Percentiles rank a stretch among this genome's conserved stretches.
These are phyloP conservation scores for Mortierella sp. DNA, from an alignment of 371 early-diverging fungal genomes.

Conservation along the genomic window DNA sequence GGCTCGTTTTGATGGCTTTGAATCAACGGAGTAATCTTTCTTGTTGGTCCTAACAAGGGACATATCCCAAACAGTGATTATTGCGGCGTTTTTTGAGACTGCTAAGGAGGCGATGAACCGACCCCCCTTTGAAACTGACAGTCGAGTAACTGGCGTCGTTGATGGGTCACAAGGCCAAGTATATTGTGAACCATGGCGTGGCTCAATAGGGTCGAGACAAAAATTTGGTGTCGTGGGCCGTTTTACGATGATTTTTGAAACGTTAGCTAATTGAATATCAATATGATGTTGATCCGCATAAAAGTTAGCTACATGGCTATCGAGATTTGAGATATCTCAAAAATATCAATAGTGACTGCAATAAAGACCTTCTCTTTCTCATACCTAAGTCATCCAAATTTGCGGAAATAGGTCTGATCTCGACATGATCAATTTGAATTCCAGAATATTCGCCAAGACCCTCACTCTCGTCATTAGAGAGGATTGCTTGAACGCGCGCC, in stretches of 20 bases:
- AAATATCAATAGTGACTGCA: no score
- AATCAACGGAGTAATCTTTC: not conserved
- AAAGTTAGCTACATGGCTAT: not conserved
- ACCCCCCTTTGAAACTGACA: constrained; percentile 22
- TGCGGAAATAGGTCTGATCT: constrained; percentile 17
- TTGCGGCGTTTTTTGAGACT: constrained; percentile 14
- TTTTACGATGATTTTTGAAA: not conserved
- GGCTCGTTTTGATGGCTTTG: constrained; percentile 2
- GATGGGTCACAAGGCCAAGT: constrained; percentile 9
- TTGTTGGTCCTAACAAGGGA: constrained; percentile 5
- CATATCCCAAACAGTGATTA: constrained; percentile 42
- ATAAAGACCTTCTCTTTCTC: not conserved
- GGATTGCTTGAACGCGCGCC: constrained; percentile 18
- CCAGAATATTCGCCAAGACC: constrained; percentile 27
- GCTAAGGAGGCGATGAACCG: constrained; percentile 33
- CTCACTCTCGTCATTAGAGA: constrained; percentile 23
- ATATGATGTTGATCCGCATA: not conserved
- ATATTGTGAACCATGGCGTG: not conserved
- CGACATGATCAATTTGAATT: constrained; percentile 32
- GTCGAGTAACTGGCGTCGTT: constrained; percentile 17
- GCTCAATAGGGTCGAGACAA: constrained; percentile 13
- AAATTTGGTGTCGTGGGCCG: constrained; percentile 6
- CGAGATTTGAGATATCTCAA: no score
- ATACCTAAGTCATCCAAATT: constrained; percentile 16
- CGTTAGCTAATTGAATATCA: not conserved